Percentiles rank a stretch among this genome's conserved stretches.
These are phyloP conservation scores for Dryas octopetala DNA, from an alignment of 306 rosid species.

Conservation along the genomic window DNA sequence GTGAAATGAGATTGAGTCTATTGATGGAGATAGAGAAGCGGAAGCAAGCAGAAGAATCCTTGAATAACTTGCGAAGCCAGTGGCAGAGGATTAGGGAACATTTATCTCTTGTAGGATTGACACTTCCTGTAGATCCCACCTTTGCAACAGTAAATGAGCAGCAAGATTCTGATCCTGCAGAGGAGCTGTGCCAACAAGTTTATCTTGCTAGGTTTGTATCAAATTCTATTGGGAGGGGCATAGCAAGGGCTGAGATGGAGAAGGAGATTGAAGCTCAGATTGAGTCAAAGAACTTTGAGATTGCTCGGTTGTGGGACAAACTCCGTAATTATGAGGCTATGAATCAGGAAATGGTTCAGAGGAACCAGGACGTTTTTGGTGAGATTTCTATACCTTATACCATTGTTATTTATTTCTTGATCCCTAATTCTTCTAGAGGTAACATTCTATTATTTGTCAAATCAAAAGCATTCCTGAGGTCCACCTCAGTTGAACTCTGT, in stretches of 20 bases:
- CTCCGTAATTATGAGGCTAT: slow-evolving; percentile 85
- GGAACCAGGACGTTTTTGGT: slow-evolving; percentile 96
- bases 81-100: slow-evolving; percentile 77
- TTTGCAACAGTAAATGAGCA: slow-evolving; percentile 39
- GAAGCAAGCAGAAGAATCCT: slow-evolving; percentile 82
- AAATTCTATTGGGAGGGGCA: slow-evolving; percentile 75
- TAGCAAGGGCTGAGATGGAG: slow-evolving; percentile 80
- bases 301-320: slow-evolving; percentile 79
- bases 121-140: slow-evolving; percentile 59
- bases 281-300: slow-evolving; percentile 83
- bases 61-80: slow-evolving; percentile 52
- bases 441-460: neutral
- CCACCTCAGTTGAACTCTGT: neutral
- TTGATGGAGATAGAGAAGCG: slow-evolving; percentile 83
- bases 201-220: slow-evolving; percentile 80
- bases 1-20: slow-evolving; percentile 66
- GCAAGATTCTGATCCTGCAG: slow-evolving; percentile 54
- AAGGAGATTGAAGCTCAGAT: slow-evolving; percentile 74
- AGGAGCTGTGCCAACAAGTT: slow-evolving; percentile 74
- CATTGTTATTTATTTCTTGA: neutral
- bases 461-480: neutral
- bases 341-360: slow-evolving; percentile 98
- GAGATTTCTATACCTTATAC: slow-evolving; percentile 27
- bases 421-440: neutral
- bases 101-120: slow-evolving; percentile 56